Evolutionary conservation across 495 filamentous ascomycete species (phyloP), one percentile per base, ranked within the genome.

Genomic region (Aspergillus ellipticus): DNA sequence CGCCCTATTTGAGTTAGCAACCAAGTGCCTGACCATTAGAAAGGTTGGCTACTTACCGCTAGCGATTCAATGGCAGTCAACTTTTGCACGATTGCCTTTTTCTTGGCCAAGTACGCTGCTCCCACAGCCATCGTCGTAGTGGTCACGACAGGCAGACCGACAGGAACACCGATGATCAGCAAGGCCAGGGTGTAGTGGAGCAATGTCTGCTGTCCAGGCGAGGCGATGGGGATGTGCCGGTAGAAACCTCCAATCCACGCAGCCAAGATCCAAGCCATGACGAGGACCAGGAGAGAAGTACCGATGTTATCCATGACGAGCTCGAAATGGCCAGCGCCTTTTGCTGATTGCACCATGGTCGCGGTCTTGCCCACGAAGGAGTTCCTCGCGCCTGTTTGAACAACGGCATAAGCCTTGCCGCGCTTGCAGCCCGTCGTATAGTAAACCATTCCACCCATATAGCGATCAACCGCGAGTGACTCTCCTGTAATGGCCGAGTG

Each of bases 101-200:
- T 94, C 76, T 89, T 92, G 54, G 92, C 92, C 57, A 96, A 81
- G 71, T 96, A 96, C 46, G 89, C 90, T 66, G 92, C 92, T 75
- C 92, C 92, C 65, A 96, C 92, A 74, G 92, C 91, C 90, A 96
- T 92, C 58, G 92, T 96, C 51, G 92, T 96, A 55, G 92, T 96
- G 56, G 93, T 92, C 67, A 96, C 92, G 55, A 92, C 92, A 17
- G 92, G 92, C 42, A 96, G 89, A 89, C 92, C 92, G 74, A 96
- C 92, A 52, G 92, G 92, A 24, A 96, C 92, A 82, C 92, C 92
- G 57, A 96, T 88, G 62, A 96, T 95, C 61, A 92, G 86, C 61
- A 96, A 86, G 60, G 88, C 89, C 6, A 82, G 61, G 48, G 80
- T 81, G 64, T 85, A 88, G 56, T 85, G 81, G 50, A 89, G 82